Conservation (phyloP, 495 filamentous ascomycete genomes). For the Penicillium salamii region DNA sequence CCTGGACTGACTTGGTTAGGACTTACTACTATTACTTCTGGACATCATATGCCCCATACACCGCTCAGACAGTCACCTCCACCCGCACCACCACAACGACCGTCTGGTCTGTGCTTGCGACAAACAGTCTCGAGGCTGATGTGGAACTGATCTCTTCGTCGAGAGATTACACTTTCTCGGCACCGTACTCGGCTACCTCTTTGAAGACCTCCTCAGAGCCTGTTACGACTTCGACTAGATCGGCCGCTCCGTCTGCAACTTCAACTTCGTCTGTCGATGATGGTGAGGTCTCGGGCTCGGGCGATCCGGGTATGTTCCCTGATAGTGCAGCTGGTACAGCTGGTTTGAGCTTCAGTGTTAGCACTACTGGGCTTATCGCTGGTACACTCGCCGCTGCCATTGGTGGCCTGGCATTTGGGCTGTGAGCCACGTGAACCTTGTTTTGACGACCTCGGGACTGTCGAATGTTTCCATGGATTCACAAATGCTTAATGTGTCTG, state of each 20-base stretch:
- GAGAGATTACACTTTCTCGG: not conserved
- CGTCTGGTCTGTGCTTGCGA: slow-evolving; percentile 16
- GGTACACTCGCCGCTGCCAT: slow-evolving; percentile 8
- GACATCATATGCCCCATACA: slow-evolving; percentile 21
- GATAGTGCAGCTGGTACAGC: not conserved
- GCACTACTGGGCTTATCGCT: not conserved
- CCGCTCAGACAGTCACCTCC: slow-evolving; percentile 16
- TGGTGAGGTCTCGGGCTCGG: not conserved
- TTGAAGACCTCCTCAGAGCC: slow-evolving; percentile 12
- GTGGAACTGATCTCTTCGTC: slow-evolving; percentile 4
- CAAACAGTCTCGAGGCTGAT: slow-evolving; percentile 9
- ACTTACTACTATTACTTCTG: slow-evolving; percentile 24
- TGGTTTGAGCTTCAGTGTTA: not conserved
- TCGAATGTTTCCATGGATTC: not conserved
- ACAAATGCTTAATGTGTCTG: no score
- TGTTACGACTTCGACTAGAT: slow-evolving; percentile 5
- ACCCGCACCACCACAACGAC: slow-evolving; percentile 16
- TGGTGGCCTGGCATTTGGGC: slow-evolving; percentile 19
- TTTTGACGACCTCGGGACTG: not conserved
- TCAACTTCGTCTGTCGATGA: not conserved
- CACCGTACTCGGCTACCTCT: slow-evolving; percentile 18
- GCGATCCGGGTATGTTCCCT: not conserved
- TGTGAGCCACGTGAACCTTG: slow-evolving; percentile 2
- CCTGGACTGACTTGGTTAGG: slow-evolving; percentile 10
- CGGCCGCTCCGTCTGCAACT: not conserved